These are phyloP conservation scores for Trapa bicornis DNA, from an alignment of 345 rosid genomes.

Conservation along the genomic window DNA sequence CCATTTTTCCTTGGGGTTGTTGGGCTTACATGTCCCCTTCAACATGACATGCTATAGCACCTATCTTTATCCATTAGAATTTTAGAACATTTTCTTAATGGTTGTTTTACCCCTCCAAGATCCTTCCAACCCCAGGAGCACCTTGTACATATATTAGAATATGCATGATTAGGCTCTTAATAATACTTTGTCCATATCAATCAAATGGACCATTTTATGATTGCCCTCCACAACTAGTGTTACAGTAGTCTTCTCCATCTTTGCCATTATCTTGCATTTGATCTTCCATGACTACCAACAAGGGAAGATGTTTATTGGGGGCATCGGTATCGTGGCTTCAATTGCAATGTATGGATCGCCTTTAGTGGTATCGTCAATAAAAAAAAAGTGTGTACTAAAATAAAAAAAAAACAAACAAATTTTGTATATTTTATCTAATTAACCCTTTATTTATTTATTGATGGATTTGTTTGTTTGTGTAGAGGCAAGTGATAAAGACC, in stretches of 20 bases:
- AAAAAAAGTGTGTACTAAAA: too few relatives aligned
- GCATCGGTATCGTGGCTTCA: conserved; percentile 51
- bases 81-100: too few relatives aligned
- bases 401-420: too few relatives aligned
- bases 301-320: conserved; percentile 57
- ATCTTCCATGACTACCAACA: conserved; percentile 47
- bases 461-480: conserved; percentile 13
- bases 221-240: conserved; percentile 16
- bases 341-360: conserved; percentile 69
- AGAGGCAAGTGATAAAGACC: conserved; percentile 61
- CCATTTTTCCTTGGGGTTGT: too few relatives aligned
- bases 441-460: too few relatives aligned
- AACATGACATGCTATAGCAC: too few relatives aligned
- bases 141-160: neutral
- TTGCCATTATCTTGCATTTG: conserved; percentile 22
- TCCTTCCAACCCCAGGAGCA: too few relatives aligned
- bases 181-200: too few relatives aligned
- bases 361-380: conserved; percentile 22
- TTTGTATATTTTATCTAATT: too few relatives aligned
- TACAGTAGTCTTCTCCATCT: conserved; percentile 21
- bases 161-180: neutral
- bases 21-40: too few relatives aligned
- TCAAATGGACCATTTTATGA: too few relatives aligned
- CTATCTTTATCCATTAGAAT: too few relatives aligned
- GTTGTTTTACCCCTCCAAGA: conserved; percentile 23